These are phyloP conservation scores for Crithidia mellificae DNA, from an alignment of 208 protist species.

Conservation along the genomic window DNA sequence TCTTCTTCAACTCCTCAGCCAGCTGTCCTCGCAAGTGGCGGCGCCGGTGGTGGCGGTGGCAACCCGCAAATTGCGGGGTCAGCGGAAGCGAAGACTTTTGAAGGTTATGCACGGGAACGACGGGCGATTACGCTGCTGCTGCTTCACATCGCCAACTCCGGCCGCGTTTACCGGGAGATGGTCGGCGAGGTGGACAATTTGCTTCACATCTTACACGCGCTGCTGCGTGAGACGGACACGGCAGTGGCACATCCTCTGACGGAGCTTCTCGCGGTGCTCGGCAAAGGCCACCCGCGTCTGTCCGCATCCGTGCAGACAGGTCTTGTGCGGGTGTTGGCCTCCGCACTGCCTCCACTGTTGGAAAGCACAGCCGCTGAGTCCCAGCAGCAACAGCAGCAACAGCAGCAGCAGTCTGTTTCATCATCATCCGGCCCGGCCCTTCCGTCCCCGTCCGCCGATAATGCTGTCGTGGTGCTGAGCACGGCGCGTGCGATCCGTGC, in stretches of 20 bases:
- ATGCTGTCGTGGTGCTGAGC: conserved; percentile 47
- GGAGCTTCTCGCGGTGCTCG: conserved; percentile 67
- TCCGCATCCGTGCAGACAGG: conserved; percentile 54
- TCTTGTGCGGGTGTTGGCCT: conserved; percentile 54
- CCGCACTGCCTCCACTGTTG: conserved; percentile 11
- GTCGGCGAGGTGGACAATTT: conserved; percentile 74
- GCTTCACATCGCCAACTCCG: conserved; percentile 78
- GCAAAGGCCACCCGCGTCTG: conserved; percentile 60
- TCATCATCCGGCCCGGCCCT: background rate
- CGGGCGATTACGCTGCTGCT: conserved; percentile 61
- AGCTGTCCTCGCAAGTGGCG: no score
- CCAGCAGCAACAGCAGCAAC: background rate
- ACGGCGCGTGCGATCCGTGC: conserved; percentile 58
- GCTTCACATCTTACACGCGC: conserved; percentile 44
- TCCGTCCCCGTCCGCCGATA: background rate
- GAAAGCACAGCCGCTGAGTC: background rate
- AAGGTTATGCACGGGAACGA: conserved; percentile 45
- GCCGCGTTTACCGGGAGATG: conserved; percentile 89
- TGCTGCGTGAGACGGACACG: conserved; percentile 56
- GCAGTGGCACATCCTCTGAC: conserved; percentile 50
- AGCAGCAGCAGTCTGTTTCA: background rate
- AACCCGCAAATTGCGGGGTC: no score
- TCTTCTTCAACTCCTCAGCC: no score
- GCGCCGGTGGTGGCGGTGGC: no score
- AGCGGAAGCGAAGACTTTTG: background rate